Evolutionary conservation across 2,329 filamentous ascomycete genomes (phyloP).

Genomic region (Curvularia spicifera): DNA sequence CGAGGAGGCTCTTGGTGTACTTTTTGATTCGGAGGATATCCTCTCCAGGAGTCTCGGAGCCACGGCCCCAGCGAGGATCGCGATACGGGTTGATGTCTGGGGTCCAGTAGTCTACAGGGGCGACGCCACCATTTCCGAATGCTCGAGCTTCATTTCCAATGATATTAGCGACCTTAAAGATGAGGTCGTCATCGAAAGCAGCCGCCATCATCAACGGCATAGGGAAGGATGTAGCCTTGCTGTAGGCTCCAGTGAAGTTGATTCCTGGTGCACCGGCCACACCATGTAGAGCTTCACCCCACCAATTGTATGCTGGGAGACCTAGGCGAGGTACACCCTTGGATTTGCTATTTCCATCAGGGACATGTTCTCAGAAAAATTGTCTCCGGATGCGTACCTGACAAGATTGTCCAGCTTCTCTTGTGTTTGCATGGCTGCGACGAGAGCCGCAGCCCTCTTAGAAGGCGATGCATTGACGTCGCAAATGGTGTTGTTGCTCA

Average conservation of each 20-base stretch:
- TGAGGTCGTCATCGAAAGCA: slow-evolving; percentile 68
- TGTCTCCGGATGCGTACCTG: slow-evolving; percentile 15
- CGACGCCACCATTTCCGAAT: slow-evolving; percentile 66
- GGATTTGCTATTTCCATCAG: slow-evolving; percentile 55
- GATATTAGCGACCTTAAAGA: slow-evolving; percentile 62
- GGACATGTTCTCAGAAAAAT: slow-evolving; percentile 36
- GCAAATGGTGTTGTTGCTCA: slow-evolving; percentile 59
- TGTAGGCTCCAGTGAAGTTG: slow-evolving; percentile 62
- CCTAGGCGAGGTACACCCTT: slow-evolving; percentile 63
- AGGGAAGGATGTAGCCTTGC: slow-evolving; percentile 69
- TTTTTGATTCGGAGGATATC: slow-evolving; percentile 59
- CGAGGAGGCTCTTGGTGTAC: slow-evolving; percentile 50
- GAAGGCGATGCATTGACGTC: slow-evolving; percentile 49
- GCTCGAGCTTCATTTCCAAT: slow-evolving; percentile 68
- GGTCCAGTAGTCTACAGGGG: slow-evolving; percentile 65
- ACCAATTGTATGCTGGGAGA: slow-evolving; percentile 59
- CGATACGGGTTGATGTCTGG: slow-evolving; percentile 72
- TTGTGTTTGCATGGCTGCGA: slow-evolving; percentile 58
- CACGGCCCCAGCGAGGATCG: slow-evolving; percentile 68
- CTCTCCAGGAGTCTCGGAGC: slow-evolving; percentile 64
- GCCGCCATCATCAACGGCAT: slow-evolving; percentile 68
- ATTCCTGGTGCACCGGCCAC: slow-evolving; percentile 63
- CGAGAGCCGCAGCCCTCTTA: slow-evolving; percentile 56
- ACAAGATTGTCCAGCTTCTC: slow-evolving; percentile 56
- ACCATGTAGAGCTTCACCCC: slow-evolving; percentile 69